Percentiles rank a stretch among this genome's conserved stretches.
phyloP scores from a whole-genome alignment of 2,329 filamentous ascomycete genomes.

The Phaeosphaeriaceae sp. region DNA sequence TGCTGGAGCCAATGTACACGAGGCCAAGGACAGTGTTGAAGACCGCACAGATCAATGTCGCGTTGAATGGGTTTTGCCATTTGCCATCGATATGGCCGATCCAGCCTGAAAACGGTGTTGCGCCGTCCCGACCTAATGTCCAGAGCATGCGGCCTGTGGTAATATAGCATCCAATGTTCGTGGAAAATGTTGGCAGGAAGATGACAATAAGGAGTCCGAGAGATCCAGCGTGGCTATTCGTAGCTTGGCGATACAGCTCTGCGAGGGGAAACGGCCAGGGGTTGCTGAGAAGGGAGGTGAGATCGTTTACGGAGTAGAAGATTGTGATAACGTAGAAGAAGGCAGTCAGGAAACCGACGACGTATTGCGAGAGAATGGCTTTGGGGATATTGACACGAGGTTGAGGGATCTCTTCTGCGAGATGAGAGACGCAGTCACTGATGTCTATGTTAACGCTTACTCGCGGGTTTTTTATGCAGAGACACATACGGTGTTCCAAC shows the following conservation, averaged over 20 bases:
- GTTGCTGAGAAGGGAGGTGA: slow-evolving; percentile 59
- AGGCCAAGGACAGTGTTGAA: slow-evolving; percentile 64
- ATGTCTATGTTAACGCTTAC: neutral
- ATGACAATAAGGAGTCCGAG: slow-evolving; percentile 59
- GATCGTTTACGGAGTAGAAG: slow-evolving; percentile 65
- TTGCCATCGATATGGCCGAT: slow-evolving; percentile 56
- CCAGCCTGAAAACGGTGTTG: slow-evolving; percentile 59
- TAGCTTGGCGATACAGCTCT: slow-evolving; percentile 66
- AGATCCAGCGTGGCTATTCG: slow-evolving; percentile 48
- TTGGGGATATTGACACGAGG: slow-evolving; percentile 50
- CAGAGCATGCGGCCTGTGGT: slow-evolving; percentile 68
- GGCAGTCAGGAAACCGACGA: slow-evolving; percentile 45
- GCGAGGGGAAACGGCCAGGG: slow-evolving; percentile 66
- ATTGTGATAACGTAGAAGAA: slow-evolving; percentile 48
- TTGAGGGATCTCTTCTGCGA: slow-evolving; percentile 60
- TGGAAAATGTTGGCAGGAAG: slow-evolving; percentile 60
- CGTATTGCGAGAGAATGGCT: slow-evolving; percentile 48
- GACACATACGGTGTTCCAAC: slow-evolving; percentile 63
- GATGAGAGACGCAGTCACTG: slow-evolving; percentile 67
- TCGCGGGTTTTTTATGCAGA: neutral
- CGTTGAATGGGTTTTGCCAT: slow-evolving; percentile 61
- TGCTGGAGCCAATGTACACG: slow-evolving; percentile 70
- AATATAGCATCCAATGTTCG: slow-evolving; percentile 63
- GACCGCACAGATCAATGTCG: slow-evolving; percentile 59
- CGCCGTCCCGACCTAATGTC: slow-evolving; percentile 65